Base-by-base conservation (phyloP, 371 early-diverging fungal species). In the Dichotomocladium elegans region DNA sequence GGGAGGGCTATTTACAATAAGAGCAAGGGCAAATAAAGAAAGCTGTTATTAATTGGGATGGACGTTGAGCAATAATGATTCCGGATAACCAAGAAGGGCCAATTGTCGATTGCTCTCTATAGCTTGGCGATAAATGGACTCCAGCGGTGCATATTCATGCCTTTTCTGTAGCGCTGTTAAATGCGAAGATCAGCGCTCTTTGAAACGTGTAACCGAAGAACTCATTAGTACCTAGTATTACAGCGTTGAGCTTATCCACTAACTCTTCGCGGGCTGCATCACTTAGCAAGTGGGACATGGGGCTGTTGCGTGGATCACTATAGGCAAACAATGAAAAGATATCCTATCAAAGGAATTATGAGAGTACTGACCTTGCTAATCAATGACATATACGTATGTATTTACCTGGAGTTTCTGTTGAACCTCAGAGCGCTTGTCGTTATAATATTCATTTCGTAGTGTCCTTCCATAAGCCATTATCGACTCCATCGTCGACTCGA, bases 311-410 rank as follows among this genome's bases (percentile, higher is more conserved):
- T 7, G 84, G 83, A 34, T 90, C 83, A 3, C 79, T 61, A 55
- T 96, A 94, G 3, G 94, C 94, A 28, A 93, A 58, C 28, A 94
- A 68, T 19, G 92, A 84, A 59, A 92, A 93, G 19, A 69, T 63
- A 47, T 72, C 70, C 69, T 71, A 45, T 15, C 21, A 46, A 41
- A 45, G 3, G 17, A 12, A 29, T 52, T 27, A 41, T 10, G 15
- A 4, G n/a, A 47, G 17, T 22, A 25, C 8, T 6, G 11, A 19
- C 12, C 47, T 15, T 19, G 31, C 6, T 1, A 15, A 11, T 26
- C 3, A 27, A 24, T 26, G 7, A 11, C 12, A 30, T n/a, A 37
- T 14, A 8, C 11, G 1, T 17, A 34, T 28, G 28, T 45, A 46
- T 15, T 61, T 61, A 66, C 71, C 47, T 45, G 47, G 9, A 72